Base-by-base conservation (phyloP, 768 basidiomycete genomes). In the Russula foetens region DNA sequence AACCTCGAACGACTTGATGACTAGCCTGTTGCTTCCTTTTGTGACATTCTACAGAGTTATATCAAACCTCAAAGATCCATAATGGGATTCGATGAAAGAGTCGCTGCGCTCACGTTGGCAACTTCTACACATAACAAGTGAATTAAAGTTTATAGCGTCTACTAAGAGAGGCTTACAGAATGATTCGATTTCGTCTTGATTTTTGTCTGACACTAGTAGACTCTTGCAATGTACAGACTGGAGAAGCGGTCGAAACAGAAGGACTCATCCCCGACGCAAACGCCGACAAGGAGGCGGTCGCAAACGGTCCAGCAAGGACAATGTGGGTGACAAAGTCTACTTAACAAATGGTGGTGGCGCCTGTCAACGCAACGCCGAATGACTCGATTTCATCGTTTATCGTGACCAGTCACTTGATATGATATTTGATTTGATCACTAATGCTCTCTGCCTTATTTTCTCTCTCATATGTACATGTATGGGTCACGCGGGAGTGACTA, bases 21-120 rank as follows among this genome's bases (percentile, higher is more conserved):
- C 57, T 43, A 31, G 62, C 67, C 63, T 68, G 67, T 45, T 68
- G 67, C 46, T 68, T 68, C 57, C 67, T 59, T 55, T 52, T 63
- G 53, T 68, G 67, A 62, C 67, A 68, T 15, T 62, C 67, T 68
- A 45, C 15, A 28, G 33, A 11, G 29, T 33, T 15, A 48, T 28
- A 5, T 21, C 15, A 23, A 19, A 43, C 47, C n/a, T 28, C 19
- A 35, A 44, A 23, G 15, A 35, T 26, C 11, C 12, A 15, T 17
- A 31, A 2, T 5, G 19, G 11, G n/a, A 38, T 48, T 17, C 5
- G 31, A 44, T 33, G 21, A 23, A 48, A 44, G 12, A 19, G 3
- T n/a, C 23, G 43, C 8, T 23, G 31, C 14, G 41, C 63, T 58
- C 57, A 66, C 65, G 59, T 57, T 65, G 65, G 35, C 65, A 66